A percentile compares a stretch with the other conserved stretches of the same genome.
phyloP scores from a whole-genome alignment of 78 protist species.

The Diacronema lutheri region DNA sequence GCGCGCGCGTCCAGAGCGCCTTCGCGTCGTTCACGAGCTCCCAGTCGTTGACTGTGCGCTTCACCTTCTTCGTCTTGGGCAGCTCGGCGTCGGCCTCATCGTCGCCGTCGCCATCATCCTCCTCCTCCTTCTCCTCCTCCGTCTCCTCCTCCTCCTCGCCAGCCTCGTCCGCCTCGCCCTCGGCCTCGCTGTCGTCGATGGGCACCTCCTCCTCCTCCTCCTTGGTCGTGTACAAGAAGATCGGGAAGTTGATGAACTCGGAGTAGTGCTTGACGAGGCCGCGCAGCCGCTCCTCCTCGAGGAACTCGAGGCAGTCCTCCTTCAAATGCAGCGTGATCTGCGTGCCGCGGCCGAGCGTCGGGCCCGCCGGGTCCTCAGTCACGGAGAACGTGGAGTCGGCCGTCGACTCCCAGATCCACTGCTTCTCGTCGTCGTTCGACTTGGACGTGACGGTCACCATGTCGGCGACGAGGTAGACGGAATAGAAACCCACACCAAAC shows the following conservation, averaged over 20 bases:
- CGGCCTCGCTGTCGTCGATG: slow-evolving; percentile 50
- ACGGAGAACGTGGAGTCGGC: slow-evolving; percentile 78
- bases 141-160: slow-evolving; percentile 54
- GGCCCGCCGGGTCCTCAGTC: slow-evolving; percentile 80
- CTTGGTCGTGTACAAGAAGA: slow-evolving; percentile 74
- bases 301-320: slow-evolving; percentile 74
- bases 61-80: slow-evolving; percentile 49
- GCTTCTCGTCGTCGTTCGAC: slow-evolving; percentile 87
- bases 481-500: slow-evolving; percentile 99
- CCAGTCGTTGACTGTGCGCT: slow-evolving; percentile 39
- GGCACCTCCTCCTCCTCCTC: slow-evolving; percentile 72
- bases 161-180: slow-evolving; percentile 61
- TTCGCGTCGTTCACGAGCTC: slow-evolving; percentile 78
- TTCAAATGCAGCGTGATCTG: slow-evolving; percentile 33
- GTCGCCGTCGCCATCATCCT: slow-evolving; percentile 60
- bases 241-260: slow-evolving; percentile 94
- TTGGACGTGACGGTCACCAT: slow-evolving; percentile 86
- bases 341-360: slow-evolving; percentile 83
- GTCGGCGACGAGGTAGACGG: slow-evolving; percentile 98
- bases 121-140: slow-evolving; percentile 33
- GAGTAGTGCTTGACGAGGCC: slow-evolving; percentile 80
- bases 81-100: slow-evolving; percentile 62
- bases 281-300: slow-evolving; percentile 68
- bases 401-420: slow-evolving; percentile 86
- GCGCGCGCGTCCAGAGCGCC: slow-evolving; percentile 96